phyloP scores from a whole-genome alignment of 148 eudicot species.

The Polygonum aviculare region DNA sequence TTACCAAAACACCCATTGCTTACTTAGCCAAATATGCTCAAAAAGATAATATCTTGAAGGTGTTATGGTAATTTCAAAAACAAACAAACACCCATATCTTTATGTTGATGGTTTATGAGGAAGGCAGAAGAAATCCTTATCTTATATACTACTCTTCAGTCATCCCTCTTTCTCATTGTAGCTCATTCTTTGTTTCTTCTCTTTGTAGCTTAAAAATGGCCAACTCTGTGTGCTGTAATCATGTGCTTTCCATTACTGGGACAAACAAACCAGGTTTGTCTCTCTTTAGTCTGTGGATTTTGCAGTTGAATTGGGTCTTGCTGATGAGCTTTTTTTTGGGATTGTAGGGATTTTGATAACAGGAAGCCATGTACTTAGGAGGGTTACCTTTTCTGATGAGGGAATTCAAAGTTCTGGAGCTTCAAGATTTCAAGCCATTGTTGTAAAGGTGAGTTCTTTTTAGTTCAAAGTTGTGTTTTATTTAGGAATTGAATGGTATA shows the following conservation, averaged over 20 bases:
- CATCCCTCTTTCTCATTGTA: not conserved
- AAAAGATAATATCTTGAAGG: not conserved
- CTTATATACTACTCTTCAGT: not conserved
- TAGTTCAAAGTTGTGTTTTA: not conserved
- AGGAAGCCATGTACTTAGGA: not conserved
- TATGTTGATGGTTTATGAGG: not conserved
- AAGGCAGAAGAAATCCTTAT: not conserved
- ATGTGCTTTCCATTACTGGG: slow-evolving; percentile 17
- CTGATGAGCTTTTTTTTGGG: not conserved
- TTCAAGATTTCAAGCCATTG: slow-evolving; percentile 3
- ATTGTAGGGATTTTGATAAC: not conserved
- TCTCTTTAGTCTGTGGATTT: slow-evolving; percentile 11
- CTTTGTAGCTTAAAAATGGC: slow-evolving; percentile 23
- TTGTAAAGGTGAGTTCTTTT: slow-evolving; percentile 6
- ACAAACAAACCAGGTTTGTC: slow-evolving; percentile 28
- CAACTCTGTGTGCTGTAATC: slow-evolving; percentile 18
- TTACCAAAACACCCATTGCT: not conserved
- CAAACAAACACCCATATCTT: not conserved
- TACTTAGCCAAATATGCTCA: not conserved
- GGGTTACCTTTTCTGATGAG: not conserved
- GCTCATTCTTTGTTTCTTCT: not conserved
- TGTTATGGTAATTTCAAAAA: not conserved
- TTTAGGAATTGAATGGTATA: not conserved
- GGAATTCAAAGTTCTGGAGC: not conserved
- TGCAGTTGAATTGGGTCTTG: slow-evolving; percentile 1